A percentile compares a stretch with the other conserved stretches of the same genome.
Evolutionary conservation across 768 basidiomycete genomes (phyloP).

Genomic region (Russula griseocarnosa): DNA sequence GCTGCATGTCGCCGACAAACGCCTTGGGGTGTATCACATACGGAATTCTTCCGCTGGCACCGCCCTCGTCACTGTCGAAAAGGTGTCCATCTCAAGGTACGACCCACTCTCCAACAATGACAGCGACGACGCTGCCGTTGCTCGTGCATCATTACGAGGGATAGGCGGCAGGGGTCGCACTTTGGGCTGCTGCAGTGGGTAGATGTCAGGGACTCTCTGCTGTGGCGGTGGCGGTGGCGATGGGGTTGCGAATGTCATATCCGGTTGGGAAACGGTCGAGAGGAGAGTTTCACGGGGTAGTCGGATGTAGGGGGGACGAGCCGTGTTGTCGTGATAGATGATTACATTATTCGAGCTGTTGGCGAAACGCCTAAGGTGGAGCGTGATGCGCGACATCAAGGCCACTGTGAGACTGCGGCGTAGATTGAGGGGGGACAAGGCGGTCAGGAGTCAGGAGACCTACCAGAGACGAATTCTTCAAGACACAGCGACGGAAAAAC

Average conservation of each 20-base stretch:
- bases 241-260: background rate
- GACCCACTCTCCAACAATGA: background rate
- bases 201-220: background rate
- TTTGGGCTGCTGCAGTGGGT: background rate
- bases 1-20: background rate
- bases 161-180: background rate
- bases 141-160: background rate
- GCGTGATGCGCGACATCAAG: constrained; percentile 68
- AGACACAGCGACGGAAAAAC: no score
- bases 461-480: constrained; percentile 20
- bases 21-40: background rate
- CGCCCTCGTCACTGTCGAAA: background rate
- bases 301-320: background rate
- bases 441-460: no score
- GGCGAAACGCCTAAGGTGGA: constrained; percentile 40
- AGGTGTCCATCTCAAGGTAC: background rate
- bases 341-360: constrained; percentile 33
- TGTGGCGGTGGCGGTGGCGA: background rate
- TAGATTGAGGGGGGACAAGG: no score
- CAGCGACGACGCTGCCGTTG: background rate
- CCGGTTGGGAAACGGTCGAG: background rate
- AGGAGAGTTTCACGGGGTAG: background rate
- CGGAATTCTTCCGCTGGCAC: background rate
- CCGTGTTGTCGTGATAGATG: background rate
- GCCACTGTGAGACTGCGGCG: constrained; percentile 45